phyloP scores from a whole-genome alignment of 257 asterid species.

The Jacaranda copaia region DNA sequence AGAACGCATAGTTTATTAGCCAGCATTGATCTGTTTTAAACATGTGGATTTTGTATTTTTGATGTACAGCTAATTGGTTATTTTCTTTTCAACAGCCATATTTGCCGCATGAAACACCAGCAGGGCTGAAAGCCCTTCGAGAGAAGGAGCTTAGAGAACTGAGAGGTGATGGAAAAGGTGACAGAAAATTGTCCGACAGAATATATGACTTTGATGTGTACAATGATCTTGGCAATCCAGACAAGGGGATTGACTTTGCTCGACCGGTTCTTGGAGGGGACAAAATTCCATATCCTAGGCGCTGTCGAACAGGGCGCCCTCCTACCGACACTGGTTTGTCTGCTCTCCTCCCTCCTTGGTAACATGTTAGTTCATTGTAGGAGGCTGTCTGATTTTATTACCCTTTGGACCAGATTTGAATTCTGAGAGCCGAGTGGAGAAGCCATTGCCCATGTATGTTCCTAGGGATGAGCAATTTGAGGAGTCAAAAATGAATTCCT shows the following conservation, averaged over 20 bases:
- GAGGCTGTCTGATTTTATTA: constrained; percentile 15
- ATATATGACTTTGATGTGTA: constrained; percentile 82
- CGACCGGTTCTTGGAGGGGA: constrained; percentile 85
- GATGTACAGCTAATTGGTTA: neutral
- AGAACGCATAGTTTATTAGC: neutral
- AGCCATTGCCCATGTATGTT: constrained; percentile 89
- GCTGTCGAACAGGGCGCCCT: constrained; percentile 89
- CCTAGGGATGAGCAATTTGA: constrained; percentile 97
- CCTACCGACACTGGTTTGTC: constrained; percentile 77
- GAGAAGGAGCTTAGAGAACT: constrained; percentile 79
- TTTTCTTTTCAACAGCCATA: constrained; percentile 66
- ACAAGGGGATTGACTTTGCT: constrained; percentile 78
- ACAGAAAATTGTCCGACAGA: constrained; percentile 78
- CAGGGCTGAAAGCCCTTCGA: constrained; percentile 75
- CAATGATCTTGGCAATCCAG: constrained; percentile 97
- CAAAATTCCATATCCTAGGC: constrained; percentile 78
- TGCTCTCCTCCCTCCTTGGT: neutral
- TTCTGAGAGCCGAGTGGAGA: constrained; percentile 92
- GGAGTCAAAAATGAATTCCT: constrained; percentile 85
- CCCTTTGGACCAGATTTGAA: constrained; percentile 52
- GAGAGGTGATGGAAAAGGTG: constrained; percentile 88
- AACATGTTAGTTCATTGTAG: neutral
- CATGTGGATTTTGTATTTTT: constrained; percentile 18
- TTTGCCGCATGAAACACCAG: constrained; percentile 88
- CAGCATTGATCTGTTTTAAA: constrained; percentile 3